Evolutionary conservation across 1,284 basidiomycete species (phyloP).

Genomic region (Melampsora americana): DNA sequence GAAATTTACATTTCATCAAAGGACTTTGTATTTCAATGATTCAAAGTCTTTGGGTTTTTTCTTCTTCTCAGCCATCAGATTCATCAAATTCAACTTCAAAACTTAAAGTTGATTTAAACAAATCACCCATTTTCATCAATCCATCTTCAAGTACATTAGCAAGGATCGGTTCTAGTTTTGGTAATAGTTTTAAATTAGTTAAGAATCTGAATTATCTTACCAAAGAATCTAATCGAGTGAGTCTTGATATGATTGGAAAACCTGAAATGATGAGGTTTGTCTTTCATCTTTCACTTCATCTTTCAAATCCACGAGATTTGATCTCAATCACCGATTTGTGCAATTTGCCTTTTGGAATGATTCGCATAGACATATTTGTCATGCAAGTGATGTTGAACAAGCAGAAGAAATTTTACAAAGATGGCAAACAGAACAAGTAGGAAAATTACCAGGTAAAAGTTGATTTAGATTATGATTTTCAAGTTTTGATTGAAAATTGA

Average conservation of each 20-base stretch:
- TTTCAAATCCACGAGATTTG: neutral
- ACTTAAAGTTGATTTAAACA: neutral
- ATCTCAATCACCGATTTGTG: neutral
- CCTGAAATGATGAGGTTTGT: slow-evolving; percentile 32
- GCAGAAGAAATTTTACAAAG: slow-evolving; percentile 79
- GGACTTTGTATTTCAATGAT: neutral
- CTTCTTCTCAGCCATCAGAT: neutral
- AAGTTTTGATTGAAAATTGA: too few relatives aligned
- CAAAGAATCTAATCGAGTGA: slow-evolving; percentile 8
- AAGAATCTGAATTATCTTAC: too few relatives aligned
- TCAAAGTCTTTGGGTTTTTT: neutral
- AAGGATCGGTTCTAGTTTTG: neutral
- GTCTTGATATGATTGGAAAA: slow-evolving; percentile 36
- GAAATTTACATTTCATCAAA: too few relatives aligned
- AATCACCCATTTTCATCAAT: neutral
- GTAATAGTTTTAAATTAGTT: neutral
- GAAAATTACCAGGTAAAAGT: slow-evolving; percentile 76
- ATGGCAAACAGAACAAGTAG: slow-evolving; percentile 86
- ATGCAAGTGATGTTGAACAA: slow-evolving; percentile 89
- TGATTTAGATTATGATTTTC: slow-evolving; percentile 10
- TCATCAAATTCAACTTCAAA: neutral
- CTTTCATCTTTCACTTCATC: neutral
- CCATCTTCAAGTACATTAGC: neutral
- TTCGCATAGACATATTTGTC: slow-evolving; percentile 80
- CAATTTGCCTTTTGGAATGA: neutral